Conservation (phyloP, 2,329 filamentous ascomycete species). For the Penicillium sp. region DNA sequence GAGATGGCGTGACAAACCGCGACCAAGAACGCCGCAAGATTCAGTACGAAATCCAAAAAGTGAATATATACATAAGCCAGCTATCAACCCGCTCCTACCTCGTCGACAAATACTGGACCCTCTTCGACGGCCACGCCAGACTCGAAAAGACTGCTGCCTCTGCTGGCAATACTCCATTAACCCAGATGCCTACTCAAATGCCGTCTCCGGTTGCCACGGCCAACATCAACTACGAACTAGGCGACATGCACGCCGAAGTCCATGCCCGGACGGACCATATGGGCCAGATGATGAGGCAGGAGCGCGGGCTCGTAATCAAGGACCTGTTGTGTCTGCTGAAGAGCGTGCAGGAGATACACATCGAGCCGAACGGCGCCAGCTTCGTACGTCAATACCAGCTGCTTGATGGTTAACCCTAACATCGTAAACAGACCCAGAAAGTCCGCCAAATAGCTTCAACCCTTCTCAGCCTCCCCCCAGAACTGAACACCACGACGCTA, state of each 20-base stretch:
- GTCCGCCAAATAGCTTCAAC: conserved; percentile 81
- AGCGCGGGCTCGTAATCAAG: conserved; percentile 77
- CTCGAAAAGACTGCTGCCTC: conserved; percentile 16
- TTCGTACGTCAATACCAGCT: no score
- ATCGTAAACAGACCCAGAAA: conserved; percentile 64
- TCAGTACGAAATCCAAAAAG: conserved; percentile 87
- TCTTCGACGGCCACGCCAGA: conserved; percentile 60
- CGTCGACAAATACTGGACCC: conserved; percentile 78
- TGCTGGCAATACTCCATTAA: not conserved
- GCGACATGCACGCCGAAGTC: conserved; percentile 20
- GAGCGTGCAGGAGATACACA: conserved; percentile 76
- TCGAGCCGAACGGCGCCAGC: conserved; percentile 67
- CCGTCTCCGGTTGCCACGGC: conserved; percentile 13
- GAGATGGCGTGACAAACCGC: not conserved
- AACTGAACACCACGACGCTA: conserved; percentile 19
- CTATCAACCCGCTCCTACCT: conserved; percentile 78
- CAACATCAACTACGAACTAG: conserved; percentile 20
- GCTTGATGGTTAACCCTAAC: no score
- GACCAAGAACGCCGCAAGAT: conserved; percentile 38
- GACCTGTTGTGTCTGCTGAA: conserved; percentile 71
- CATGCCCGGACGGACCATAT: conserved; percentile 47
- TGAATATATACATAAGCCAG: conserved; percentile 80
- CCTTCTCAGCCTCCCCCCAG: conserved; percentile 61
- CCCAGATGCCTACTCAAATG: conserved; percentile 16
- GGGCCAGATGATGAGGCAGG: conserved; percentile 64